Conservation (phyloP, 352 stramenopile genomes). For the Lagenidium giganteum region DNA sequence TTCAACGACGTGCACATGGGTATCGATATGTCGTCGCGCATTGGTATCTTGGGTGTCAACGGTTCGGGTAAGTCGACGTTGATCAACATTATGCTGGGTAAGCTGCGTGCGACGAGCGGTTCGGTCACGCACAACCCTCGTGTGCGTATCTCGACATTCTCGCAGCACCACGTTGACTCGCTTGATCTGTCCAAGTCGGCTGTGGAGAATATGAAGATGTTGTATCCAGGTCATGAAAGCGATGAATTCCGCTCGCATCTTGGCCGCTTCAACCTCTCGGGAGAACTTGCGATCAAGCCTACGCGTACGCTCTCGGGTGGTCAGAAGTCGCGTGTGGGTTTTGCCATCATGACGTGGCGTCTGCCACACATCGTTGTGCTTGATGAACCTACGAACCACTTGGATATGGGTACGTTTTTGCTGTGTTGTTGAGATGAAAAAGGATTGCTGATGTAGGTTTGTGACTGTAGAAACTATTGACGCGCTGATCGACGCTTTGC, state of each 20-base stretch:
- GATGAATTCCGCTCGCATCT: constrained; percentile 93
- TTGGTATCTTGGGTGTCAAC: constrained; percentile 92
- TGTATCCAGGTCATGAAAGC: constrained; percentile 81
- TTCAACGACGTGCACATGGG: constrained; percentile 94
- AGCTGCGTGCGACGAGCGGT: constrained; percentile 82
- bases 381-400: constrained; percentile 97
- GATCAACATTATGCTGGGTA: constrained; percentile 96
- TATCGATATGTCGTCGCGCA: constrained; percentile 93
- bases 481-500: constrained; percentile 93
- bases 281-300: constrained; percentile 92
- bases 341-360: constrained; percentile 94
- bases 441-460: neutral
- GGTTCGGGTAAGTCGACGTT: constrained; percentile 94
- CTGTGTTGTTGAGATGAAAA: neutral
- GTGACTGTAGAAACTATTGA: constrained; percentile 68
- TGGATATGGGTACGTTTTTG: constrained; percentile 87
- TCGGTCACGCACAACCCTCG: constrained; percentile 88
- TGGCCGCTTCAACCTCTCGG: constrained; percentile 95
- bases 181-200: constrained; percentile 90
- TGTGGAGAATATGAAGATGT: constrained; percentile 87
- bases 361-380: constrained; percentile 95
- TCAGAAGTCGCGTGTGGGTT: constrained; percentile 93
- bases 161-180: constrained; percentile 95
- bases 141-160: constrained; percentile 94
- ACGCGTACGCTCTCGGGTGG: constrained; percentile 94